Percentiles rank a stretch among this genome's conserved stretches.
These are phyloP conservation scores for Eutrema yunnanense DNA, from an alignment of 345 rosid genomes.

Conservation along the genomic window DNA sequence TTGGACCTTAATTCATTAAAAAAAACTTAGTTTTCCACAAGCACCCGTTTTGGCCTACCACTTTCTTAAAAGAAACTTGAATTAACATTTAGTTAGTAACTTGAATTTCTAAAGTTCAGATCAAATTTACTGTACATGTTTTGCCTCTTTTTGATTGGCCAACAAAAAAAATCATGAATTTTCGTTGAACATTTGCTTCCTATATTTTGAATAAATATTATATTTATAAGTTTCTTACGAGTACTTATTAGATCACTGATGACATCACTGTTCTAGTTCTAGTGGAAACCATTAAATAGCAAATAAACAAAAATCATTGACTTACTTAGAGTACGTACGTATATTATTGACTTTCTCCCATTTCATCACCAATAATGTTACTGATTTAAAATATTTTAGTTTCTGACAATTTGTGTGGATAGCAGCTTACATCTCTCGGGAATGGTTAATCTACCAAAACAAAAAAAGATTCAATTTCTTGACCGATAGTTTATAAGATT, in stretches of 20 bases:
- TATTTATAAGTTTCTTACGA: background rate
- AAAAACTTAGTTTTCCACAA: background rate
- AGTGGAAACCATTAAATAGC: conserved; percentile 12
- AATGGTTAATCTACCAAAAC: background rate
- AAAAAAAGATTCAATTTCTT: background rate
- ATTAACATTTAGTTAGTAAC: background rate
- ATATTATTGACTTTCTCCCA: conserved; percentile 18
- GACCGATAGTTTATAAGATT: background rate
- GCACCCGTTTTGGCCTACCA: background rate
- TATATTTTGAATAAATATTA: background rate
- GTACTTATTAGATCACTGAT: conserved; percentile 15
- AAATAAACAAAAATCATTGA: conserved; percentile 16
- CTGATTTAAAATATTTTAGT: background rate
- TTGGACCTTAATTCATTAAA: background rate
- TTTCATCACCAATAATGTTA: conserved; percentile 7
- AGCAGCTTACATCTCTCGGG: background rate
- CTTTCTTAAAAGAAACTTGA: background rate
- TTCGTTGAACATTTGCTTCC: background rate
- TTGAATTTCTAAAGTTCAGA: background rate
- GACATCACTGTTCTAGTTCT: conserved; percentile 5
- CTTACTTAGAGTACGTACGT: background rate
- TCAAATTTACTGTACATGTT: background rate
- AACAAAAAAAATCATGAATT: background rate
- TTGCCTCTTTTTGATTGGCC: background rate
- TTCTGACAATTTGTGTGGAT: conserved; percentile 6